These are phyloP conservation scores for Fusarium torulosum DNA, from an alignment of 2,329 filamentous ascomycete genomes.

Conservation along the genomic window DNA sequence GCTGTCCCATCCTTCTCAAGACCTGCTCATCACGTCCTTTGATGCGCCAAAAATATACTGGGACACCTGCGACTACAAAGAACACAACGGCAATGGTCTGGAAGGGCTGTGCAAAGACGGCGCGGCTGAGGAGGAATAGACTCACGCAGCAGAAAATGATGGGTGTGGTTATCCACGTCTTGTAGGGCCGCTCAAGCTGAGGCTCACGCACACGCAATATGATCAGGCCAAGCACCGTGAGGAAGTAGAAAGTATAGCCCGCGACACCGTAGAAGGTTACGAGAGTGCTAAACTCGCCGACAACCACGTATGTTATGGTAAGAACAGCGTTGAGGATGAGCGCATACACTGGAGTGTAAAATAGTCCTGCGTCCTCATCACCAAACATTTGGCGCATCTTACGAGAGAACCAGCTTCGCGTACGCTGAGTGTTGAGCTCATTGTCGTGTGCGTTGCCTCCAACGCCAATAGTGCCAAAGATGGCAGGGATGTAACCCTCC, in stretches of 20 bases:
- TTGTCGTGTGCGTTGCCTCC: constrained; percentile 59
- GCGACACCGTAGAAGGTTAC: constrained; percentile 98
- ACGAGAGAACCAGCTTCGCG: constrained; percentile 69
- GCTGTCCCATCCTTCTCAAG: constrained; percentile 55
- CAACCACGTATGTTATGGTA: constrained; percentile 80
- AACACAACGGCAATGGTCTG: constrained; percentile 89
- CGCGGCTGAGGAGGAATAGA: constrained; percentile 87
- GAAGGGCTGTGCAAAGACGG: constrained; percentile 89
- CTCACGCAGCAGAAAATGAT: constrained; percentile 99
- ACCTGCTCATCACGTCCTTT: constrained; percentile 69
- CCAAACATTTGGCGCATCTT: constrained; percentile 73
- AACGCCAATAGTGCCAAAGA: constrained; percentile 88
- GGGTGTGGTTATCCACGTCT: constrained; percentile 95
- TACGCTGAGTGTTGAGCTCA: constrained; percentile 59
- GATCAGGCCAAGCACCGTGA: constrained; percentile 93
- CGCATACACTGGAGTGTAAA: constrained; percentile 94
- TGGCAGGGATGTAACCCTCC: constrained; percentile 87
- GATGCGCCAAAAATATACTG: constrained; percentile 90
- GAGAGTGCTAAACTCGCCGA: constrained; percentile 91
- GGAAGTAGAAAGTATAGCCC: constrained; percentile 96
- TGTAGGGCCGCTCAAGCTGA: constrained; percentile 88
- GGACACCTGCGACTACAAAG: constrained; percentile 86
- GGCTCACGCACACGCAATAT: constrained; percentile 90
- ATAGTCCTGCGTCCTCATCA: constrained; percentile 83
- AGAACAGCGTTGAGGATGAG: constrained; percentile 83